These are phyloP conservation scores for Fusarium bactridioides DNA, from an alignment of 2,329 filamentous ascomycete species.

Conservation along the genomic window DNA sequence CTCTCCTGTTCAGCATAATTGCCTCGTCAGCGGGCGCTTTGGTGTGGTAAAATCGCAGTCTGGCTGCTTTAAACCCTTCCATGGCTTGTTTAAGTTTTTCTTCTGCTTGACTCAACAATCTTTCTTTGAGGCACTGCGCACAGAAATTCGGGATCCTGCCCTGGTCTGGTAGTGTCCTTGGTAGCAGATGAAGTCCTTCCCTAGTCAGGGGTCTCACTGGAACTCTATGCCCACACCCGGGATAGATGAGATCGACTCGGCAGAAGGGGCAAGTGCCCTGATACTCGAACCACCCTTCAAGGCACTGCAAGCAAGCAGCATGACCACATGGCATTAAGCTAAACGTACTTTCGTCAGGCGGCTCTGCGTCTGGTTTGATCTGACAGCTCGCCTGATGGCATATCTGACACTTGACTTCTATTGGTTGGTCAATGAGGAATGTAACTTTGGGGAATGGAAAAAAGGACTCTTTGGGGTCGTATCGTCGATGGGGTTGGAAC, in stretches of 20 bases:
- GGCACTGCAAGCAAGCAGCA: conserved; percentile 42
- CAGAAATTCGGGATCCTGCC: conserved; percentile 43
- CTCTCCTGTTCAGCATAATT: conserved; percentile 20
- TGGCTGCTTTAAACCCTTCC: conserved; percentile 19
- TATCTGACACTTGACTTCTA: conserved; percentile 38
- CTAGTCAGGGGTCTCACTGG: conserved; percentile 37
- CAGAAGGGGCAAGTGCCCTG: conserved; percentile 48
- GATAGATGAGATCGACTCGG: conserved; percentile 39
- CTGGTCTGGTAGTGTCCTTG: conserved; percentile 44
- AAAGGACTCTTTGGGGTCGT: conserved; percentile 33
- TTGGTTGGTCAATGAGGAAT: conserved; percentile 41
- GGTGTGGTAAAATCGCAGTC: conserved; percentile 17
- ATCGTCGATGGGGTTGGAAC: conserved; percentile 27
- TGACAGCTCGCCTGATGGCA: conserved; percentile 33
- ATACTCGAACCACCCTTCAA: conserved; percentile 39
- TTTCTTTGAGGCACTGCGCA: conserved; percentile 17
- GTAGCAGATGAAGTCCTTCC: conserved; percentile 45
- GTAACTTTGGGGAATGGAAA: conserved; percentile 42
- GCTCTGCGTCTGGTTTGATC: conserved; percentile 27
- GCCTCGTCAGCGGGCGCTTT: conserved; percentile 20
- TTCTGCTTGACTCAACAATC: conserved; percentile 10
- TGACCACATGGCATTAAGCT: conserved; percentile 50
- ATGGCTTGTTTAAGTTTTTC: conserved; percentile 16
- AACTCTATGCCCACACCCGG: conserved; percentile 43
- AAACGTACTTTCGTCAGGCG: conserved; percentile 29